A percentile compares a stretch with the other conserved stretches of the same genome.
Conservation (phyloP, 2,329 filamentous ascomycete species). For the Chrysoporthe cubensis region DNA sequence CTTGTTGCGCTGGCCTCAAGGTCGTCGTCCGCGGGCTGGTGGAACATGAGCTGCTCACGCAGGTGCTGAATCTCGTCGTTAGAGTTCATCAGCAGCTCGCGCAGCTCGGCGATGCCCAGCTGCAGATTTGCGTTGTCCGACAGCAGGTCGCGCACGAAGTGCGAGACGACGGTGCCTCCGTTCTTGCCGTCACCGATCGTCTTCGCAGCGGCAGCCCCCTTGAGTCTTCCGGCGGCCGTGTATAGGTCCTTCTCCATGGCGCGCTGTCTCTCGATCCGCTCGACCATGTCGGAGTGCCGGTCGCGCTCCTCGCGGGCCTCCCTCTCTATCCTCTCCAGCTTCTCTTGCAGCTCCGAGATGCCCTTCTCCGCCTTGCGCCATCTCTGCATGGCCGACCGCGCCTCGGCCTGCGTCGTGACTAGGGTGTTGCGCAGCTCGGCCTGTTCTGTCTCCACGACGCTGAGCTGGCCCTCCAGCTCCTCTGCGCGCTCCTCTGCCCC, state of each 20-base stretch:
- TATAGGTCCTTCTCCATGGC: conserved; percentile 82
- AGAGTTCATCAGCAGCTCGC: conserved; percentile 87
- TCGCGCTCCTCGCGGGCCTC: conserved; percentile 81
- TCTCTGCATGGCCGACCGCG: conserved; percentile 76
- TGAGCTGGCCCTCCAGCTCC: conserved; percentile 79
- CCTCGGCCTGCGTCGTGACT: conserved; percentile 70
- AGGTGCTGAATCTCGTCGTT: conserved; percentile 92
- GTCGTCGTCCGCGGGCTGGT: conserved; percentile 67
- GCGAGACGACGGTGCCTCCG: conserved; percentile 74
- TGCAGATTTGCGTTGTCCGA: conserved; percentile 95
- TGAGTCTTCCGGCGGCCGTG: conserved; percentile 77
- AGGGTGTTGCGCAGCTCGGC: conserved; percentile 71
- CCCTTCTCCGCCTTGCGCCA: conserved; percentile 86
- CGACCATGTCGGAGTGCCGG: conserved; percentile 78
- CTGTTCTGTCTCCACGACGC: conserved; percentile 81
- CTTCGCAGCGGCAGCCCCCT: conserved; percentile 76
- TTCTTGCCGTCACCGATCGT: conserved; percentile 63
- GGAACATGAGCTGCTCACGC: conserved; percentile 77
- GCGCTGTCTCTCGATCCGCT: conserved; percentile 81
- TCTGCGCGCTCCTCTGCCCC: conserved; percentile 74
- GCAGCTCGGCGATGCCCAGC: conserved; percentile 85
- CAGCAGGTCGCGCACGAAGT: conserved; percentile 93
- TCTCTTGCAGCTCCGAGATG: conserved; percentile 78
- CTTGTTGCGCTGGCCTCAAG: conserved; percentile 42
- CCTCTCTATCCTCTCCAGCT: conserved; percentile 85